phyloP scores from a whole-genome alignment of 2,329 filamentous ascomycete species.

The Hymenoscyphus repandus region DNA sequence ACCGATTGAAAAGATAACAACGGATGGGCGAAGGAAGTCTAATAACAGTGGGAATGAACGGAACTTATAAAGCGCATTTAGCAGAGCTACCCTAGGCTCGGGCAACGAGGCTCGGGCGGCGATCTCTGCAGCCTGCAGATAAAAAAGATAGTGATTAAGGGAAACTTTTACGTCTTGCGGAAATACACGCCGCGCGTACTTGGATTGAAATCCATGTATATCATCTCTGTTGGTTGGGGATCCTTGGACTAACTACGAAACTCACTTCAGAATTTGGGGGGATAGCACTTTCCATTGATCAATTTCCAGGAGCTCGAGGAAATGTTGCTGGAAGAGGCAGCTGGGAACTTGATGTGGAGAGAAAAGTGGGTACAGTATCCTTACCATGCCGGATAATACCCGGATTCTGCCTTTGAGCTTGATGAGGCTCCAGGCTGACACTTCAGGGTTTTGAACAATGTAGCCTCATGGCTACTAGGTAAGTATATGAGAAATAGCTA shows the following conservation, averaged over 20 bases:
- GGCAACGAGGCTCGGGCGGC: too few species aligned
- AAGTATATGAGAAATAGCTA: too few species aligned
- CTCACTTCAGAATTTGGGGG: too few species aligned
- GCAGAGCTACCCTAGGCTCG: neutral
- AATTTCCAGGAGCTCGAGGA: neutral
- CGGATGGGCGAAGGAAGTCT: neutral
- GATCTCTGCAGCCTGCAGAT: too few species aligned
- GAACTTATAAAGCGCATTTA: neutral
- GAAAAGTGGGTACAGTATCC: neutral
- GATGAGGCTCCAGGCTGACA: neutral
- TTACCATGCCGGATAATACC: neutral
- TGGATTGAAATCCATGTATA: neutral
- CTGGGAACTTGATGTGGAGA: neutral
- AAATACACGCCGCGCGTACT: too few species aligned
- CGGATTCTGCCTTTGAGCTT: neutral
- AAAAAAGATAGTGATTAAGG: too few species aligned
- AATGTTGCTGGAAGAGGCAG: conserved; percentile 2
- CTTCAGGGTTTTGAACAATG: too few species aligned
- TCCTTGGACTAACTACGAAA: too few species aligned
- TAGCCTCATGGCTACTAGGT: too few species aligned
- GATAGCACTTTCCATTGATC: too few species aligned
- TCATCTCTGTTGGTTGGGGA: neutral
- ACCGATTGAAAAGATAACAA: neutral
- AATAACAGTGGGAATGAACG: neutral
- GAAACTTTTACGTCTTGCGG: too few species aligned